Evolutionary conservation across 2,329 filamentous ascomycete genomes (phyloP).

Genomic region (Epichloe baconii): DNA sequence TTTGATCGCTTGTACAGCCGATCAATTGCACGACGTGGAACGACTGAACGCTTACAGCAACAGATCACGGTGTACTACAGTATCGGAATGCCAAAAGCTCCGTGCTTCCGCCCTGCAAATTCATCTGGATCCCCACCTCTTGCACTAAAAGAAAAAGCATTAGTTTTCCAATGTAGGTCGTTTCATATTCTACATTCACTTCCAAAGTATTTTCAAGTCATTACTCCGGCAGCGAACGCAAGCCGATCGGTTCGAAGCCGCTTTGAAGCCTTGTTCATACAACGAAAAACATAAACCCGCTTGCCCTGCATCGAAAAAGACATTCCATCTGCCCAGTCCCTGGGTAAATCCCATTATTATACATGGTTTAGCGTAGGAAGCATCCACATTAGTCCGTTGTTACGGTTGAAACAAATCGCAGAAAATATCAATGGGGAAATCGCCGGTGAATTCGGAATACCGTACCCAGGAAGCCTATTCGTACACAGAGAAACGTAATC

Average conservation of each 20-base stretch:
- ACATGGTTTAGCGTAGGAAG: slow-evolving; percentile 4
- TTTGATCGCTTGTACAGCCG: slow-evolving; percentile 13
- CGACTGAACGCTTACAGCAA: slow-evolving; percentile 23
- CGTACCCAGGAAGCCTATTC: slow-evolving; percentile 1
- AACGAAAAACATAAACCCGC: slow-evolving; percentile 9
- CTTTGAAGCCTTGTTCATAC: slow-evolving; percentile 4
- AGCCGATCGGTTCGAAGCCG: not conserved
- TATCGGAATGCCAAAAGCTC: slow-evolving; percentile 21
- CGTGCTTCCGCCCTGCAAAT: slow-evolving; percentile 21
- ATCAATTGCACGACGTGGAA: slow-evolving; percentile 18
- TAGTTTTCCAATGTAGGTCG: slow-evolving; percentile 8
- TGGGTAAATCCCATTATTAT: not conserved
- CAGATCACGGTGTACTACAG: slow-evolving; percentile 25
- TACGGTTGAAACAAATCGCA: not conserved
- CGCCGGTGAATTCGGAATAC: not conserved
- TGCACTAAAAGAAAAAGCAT: slow-evolving; percentile 10
- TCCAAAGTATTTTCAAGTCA: slow-evolving; percentile 7
- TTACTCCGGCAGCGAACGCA: slow-evolving; percentile 6
- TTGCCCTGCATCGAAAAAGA: slow-evolving; percentile 8
- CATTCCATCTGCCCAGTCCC: not conserved
- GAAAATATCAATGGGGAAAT: not conserved
- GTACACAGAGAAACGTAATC: slow-evolving; percentile 6
- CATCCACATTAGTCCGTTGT: not conserved
- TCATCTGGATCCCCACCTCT: slow-evolving; percentile 24
- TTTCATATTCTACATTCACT: slow-evolving; percentile 10